Evolutionary conservation across 352 stramenopile species (phyloP), one percentile per base, ranked within the genome.

Genomic region (Globisporangium takayamanum): DNA sequence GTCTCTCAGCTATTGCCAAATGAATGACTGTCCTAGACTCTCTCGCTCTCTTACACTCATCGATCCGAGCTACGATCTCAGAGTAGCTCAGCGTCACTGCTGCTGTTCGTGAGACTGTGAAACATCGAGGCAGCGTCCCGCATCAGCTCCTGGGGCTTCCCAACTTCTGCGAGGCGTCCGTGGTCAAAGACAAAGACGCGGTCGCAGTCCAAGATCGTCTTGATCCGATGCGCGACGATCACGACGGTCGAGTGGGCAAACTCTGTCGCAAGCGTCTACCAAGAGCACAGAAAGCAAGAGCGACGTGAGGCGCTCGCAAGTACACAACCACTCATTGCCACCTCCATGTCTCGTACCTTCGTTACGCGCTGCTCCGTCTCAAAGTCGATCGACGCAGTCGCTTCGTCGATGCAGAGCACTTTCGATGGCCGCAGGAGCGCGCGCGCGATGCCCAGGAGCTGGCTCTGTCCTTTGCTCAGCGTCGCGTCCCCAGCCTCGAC

Each of bases 211-310:
- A 98, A 86, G 59, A 99, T 98, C 1, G 94, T 99, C 56, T 97
- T 82, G 2, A 99, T 75, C 15, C 97, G 81, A 73, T 99, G 97
- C 15, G 97, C 97, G 42, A 99, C 98, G 0, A 96, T 98, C 8
- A 99, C 66, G 14, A 99, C 84, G 4, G 97, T 99, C 2, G 90
- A 92, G 12, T 82, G 73, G 7, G 68, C 66, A 72, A 99, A 99
- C 48, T 97, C 92, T 15, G 90, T 69, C 15, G 92, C 70, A 54
- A 99, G 95, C 18, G 82, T 95, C 69, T 95, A 64, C 5, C 4
- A 22, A 36, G 7, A n/a, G 1, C 48, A 68, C 44, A 44, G 10
- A 65, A 44, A 28, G 33, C 42, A 53, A 39, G 16, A 30, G 7
- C 5, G 54, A 6, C 30, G 20, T 4, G 12, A 49, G 30, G 25